These are phyloP conservation scores for Inonotus hispidus DNA, from an alignment of 1,284 basidiomycete genomes.

Conservation along the genomic window DNA sequence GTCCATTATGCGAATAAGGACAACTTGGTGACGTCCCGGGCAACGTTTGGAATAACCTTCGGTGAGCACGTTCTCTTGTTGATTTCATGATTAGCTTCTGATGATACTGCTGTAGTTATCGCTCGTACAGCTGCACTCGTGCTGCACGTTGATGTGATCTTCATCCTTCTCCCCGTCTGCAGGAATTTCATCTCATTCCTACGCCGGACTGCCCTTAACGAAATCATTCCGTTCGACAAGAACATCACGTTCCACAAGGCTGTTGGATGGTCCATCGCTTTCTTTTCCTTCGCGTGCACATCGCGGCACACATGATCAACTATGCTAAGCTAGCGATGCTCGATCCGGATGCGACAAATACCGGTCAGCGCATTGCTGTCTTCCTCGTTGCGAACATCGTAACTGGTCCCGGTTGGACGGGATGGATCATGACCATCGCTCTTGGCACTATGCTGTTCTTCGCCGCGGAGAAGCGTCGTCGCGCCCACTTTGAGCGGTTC, in stretches of 20 bases:
- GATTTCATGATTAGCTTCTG: background rate
- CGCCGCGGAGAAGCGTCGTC: conserved; percentile 71
- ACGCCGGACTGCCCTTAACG: conserved; percentile 75
- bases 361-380: conserved; percentile 50
- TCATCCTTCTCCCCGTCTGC: conserved; percentile 89
- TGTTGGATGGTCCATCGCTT: conserved; percentile 81
- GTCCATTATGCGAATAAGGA: conserved; percentile 77
- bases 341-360: conserved; percentile 45
- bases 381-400: conserved; percentile 76
- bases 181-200: conserved; percentile 85
- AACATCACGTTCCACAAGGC: conserved; percentile 86
- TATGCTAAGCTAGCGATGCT: conserved; percentile 63
- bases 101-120: conserved; percentile 44
- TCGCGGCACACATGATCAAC: conserved; percentile 76
- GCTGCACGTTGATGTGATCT: conserved; percentile 81
- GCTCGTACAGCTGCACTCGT: conserved; percentile 82
- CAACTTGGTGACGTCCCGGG: conserved; percentile 58
- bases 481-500: conserved; percentile 76
- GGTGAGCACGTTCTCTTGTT: conserved; percentile 41
- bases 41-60: conserved; percentile 68
- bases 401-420: conserved; percentile 86
- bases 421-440: conserved; percentile 81
- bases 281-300: conserved; percentile 69
- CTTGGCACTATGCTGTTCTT: conserved; percentile 78
- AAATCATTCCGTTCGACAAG: conserved; percentile 86